Evolutionary conservation across 129 eudicot species (phyloP), one percentile per base, ranked within the genome.

Genomic region (Sambucus nigra): DNA sequence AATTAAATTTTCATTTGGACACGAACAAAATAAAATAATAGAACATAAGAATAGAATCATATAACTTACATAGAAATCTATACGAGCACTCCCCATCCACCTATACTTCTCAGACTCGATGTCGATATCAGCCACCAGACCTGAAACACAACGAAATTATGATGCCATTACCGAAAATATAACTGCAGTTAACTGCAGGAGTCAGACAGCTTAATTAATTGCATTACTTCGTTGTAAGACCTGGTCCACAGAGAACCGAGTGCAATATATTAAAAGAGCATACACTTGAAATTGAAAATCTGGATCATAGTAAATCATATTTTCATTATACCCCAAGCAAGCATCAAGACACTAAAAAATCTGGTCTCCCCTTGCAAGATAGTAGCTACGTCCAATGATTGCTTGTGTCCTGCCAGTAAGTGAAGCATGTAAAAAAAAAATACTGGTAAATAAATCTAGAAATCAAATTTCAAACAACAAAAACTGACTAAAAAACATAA

Each of bases 51-150:
- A 42, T 10, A 26, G 1, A 20, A 0, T 18, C 27, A 27, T 7
- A 46, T 2, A 53, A 69, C 82, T 69, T 64, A 86, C 99, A 73
- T 91, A 91, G 51, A 85, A 51, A 48, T 82, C 95, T 35, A 86
- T 15, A 4, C 95, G 80, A 66, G 95, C 94, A 69, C 84, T 73
- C 20, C 99, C 99, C 91, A 91, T 79, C 94, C 95, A 91, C 56
- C 95, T 80, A 63, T 80, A 91, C 52, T 79, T 91, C 77, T 91
- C 98, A 5, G 98, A 85, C 57, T 91, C 98, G 5, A 91, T 91
- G 68, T 91, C 95, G 47, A 85, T 91, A 66, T 91, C 98, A 26
- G 95, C 86, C 58, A 91, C 64, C 27, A 91, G 75, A 53, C 98
- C 98, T 91, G 68, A 51, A 72, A 55, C 21, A 25, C 27, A 17